Evolutionary conservation across 306 rosid genomes (phyloP), one percentile per base, ranked within the genome.

Genomic region (Dryas alaskensis): DNA sequence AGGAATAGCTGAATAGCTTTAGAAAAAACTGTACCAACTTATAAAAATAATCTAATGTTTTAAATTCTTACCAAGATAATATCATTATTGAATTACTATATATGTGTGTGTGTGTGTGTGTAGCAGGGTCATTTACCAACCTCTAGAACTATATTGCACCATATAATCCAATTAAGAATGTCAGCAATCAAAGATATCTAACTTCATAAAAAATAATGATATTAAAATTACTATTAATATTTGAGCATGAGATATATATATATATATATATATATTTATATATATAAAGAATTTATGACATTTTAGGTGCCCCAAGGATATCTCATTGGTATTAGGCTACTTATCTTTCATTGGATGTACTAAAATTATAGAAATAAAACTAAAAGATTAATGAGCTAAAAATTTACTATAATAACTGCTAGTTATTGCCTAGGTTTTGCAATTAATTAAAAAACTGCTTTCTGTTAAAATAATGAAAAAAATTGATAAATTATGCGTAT

Each of bases 101-200:
- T 31, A 1, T 31, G 3, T 31, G 3, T 8, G 47, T 3, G 9
- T 48, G 43, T 27, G 13, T 7, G 6, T 8, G 13, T 68, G 2
- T 68, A 50, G 3, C 37, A 19, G 5, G 51, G 16, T 40, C 50
- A 69, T 37, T 65, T 69, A 39, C 52, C 4, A n/a, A 63, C 50
- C 17, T 69, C 31, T 69, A 37, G 49, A 52, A 68, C 65, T 12
- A 14, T 6, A 11, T 10, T 68, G 60, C 60, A 68, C 60, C 60
- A 13, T 16, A 40, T 8, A 4, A 31, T 60, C 10, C 48, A 31
- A 31, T 31, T 31, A 31, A 31, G 16, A 11, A 59, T 59, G 16
- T 8, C 16, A n/a, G 10, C 27, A 51, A 49, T 68, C 14, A 68
- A 68, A 16, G 27, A 69, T 49, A 69, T 69, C 45, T 16, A 52